A percentile compares a stretch with the other conserved stretches of the same genome.
phyloP scores from a whole-genome alignment of 2,329 filamentous ascomycete species.

The Fusarium aywerte region DNA sequence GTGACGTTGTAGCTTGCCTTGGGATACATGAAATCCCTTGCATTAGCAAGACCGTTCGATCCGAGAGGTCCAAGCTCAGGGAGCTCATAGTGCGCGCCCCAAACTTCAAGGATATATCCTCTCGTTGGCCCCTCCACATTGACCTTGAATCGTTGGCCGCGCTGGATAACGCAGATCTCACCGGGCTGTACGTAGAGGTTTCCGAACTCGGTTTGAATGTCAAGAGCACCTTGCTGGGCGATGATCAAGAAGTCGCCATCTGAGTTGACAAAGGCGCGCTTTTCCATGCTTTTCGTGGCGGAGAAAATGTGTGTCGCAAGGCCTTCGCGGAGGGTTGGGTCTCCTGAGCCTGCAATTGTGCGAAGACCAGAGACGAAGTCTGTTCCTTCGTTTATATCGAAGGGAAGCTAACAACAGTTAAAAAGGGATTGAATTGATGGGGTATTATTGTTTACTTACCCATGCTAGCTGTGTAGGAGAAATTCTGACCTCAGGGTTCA shows the following conservation, averaged over 20 bases:
- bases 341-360: constrained; percentile 61
- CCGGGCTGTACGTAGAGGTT: constrained; percentile 71
- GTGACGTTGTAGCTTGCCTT: constrained; percentile 66
- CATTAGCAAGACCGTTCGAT: constrained; percentile 72
- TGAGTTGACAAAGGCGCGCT: constrained; percentile 63
- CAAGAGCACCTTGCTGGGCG: constrained; percentile 71
- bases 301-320: constrained; percentile 62
- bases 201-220: constrained; percentile 76
- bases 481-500: constrained; percentile 39
- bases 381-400: constrained; percentile 54
- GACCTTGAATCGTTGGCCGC: constrained; percentile 64
- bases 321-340: constrained; percentile 60
- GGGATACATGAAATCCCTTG: constrained; percentile 72
- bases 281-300: constrained; percentile 59
- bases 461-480: constrained; percentile 43
- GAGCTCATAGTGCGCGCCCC: constrained; percentile 71
- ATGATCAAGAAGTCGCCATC: constrained; percentile 76
- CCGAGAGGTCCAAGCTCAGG: constrained; percentile 75
- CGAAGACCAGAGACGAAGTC: constrained; percentile 54
- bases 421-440: rapidly evolving
- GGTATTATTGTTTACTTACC: constrained; percentile 3
- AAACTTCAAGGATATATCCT: constrained; percentile 75
- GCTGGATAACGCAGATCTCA: constrained; percentile 74
- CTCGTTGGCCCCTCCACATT: constrained; percentile 64
- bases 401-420: constrained; percentile 30